Evolutionary conservation across 495 filamentous ascomycete species (phyloP).

Genomic region (Podospora conica): DNA sequence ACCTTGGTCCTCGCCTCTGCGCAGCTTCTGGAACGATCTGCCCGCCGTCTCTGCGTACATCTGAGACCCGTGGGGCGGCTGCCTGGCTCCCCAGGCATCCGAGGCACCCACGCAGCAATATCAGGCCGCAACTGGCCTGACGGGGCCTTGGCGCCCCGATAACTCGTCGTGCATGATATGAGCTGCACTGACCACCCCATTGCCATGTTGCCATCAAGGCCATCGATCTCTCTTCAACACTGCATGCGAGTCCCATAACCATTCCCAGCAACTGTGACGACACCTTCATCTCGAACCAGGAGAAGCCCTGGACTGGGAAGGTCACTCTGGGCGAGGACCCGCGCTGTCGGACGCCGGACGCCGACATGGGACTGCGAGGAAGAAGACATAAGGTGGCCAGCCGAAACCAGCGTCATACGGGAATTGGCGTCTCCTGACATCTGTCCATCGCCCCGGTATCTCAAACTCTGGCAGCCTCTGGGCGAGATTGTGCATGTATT

Average conservation of each 20-base stretch:
- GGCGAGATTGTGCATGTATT: not conserved
- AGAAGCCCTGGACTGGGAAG: not conserved
- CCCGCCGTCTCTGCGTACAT: conserved; percentile 24
- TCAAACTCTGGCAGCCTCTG: too few species aligned
- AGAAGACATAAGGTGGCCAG: not conserved
- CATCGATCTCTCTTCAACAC: too few species aligned
- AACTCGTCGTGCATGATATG: conserved; percentile 11
- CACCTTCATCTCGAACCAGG: not conserved
- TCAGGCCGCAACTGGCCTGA: conserved; percentile 21
- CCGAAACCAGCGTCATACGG: conserved; percentile 6
- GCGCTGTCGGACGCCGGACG: not conserved
- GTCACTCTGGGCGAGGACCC: not conserved
- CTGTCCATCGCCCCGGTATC: not conserved
- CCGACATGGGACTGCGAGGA: not conserved
- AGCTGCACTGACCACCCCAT: conserved; percentile 1
- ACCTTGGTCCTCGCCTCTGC: conserved; percentile 18
- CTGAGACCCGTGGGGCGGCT: conserved; percentile 18
- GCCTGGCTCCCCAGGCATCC: conserved; percentile 21
- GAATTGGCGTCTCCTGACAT: conserved; percentile 6
- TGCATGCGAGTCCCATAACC: too few species aligned
- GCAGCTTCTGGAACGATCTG: conserved; percentile 28
- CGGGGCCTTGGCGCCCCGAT: conserved; percentile 28
- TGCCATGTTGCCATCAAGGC: too few species aligned
- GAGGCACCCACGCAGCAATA: conserved; percentile 25
- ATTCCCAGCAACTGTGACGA: not conserved